Conservation (phyloP, 139 green algal genomes). For the Tetradesmus obliquus region DNA sequence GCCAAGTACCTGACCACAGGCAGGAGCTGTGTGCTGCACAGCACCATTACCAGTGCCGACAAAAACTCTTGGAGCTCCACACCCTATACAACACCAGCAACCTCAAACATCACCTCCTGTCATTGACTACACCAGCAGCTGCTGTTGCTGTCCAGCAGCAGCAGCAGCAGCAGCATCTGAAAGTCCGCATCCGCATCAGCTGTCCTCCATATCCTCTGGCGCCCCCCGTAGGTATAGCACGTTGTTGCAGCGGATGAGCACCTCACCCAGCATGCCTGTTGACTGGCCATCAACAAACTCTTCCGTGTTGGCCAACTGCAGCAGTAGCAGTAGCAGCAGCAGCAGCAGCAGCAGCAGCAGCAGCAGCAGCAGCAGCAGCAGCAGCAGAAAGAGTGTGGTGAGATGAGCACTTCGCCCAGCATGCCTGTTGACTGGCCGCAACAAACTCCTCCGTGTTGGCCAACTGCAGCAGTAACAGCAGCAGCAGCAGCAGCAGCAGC, state of each 20-base stretch:
- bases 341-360: background rate
- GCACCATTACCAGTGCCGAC: background rate
- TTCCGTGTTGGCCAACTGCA: conserved; percentile 93
- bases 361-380: no score
- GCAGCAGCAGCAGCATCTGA: background rate
- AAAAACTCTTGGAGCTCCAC: background rate
- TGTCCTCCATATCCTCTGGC: conserved; percentile 57
- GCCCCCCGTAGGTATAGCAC: conserved; percentile 63
- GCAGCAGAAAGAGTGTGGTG: background rate
- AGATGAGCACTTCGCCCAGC: conserved; percentile 87
- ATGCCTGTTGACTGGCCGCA: conserved; percentile 91
- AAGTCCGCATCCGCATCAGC: background rate
- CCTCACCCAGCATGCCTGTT: conserved; percentile 94
- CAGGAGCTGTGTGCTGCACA: background rate
- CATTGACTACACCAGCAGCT: background rate
- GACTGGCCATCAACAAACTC: conserved; percentile 97
- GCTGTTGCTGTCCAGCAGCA: background rate
- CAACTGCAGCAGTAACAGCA: conserved; percentile 65
- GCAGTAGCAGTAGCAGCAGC: background rate
- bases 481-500: conserved; percentile 8
- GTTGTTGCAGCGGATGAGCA: conserved; percentile 92
- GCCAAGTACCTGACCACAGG: no score
- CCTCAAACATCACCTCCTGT: background rate
- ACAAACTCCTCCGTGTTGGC: conserved; percentile 98
- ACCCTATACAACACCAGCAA: background rate